Percentiles rank a stretch among this genome's conserved stretches.
Evolutionary conservation across 805 yeast species (phyloP).

Genomic region (Ogataea paraovalis): DNA sequence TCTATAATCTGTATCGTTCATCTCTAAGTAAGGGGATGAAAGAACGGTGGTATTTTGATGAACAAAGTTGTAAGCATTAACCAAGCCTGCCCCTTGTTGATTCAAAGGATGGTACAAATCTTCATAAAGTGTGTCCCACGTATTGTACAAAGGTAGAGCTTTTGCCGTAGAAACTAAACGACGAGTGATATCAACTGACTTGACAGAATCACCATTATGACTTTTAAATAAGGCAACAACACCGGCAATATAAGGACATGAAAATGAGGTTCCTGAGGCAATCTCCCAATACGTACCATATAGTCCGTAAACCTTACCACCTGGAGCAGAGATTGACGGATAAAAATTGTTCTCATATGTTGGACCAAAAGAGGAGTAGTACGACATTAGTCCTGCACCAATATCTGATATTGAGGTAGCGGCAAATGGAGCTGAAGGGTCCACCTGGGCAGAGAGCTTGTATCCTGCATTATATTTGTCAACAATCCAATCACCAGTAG

Average conservation of each 20-base stretch:
- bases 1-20: slow-evolving; percentile 14
- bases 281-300: too few relatives aligned
- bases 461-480: slow-evolving; percentile 2
- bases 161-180: neutral
- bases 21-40: slow-evolving; percentile 8
- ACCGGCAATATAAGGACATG: too few relatives aligned
- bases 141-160: neutral
- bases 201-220: neutral
- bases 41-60: slow-evolving; percentile 9
- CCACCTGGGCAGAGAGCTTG: neutral
- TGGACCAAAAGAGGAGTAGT: slow-evolving; percentile 20
- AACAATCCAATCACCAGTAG: slow-evolving; percentile 7
- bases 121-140: neutral
- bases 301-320: too few relatives aligned
- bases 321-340: slow-evolving; percentile 16
- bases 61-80: slow-evolving; percentile 13
- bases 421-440: neutral
- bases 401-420: neutral
- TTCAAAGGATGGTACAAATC: slow-evolving; percentile 9
- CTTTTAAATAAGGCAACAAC: neutral
- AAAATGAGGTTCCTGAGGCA: too few relatives aligned
- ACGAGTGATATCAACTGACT: neutral
- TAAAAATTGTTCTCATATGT: slow-evolving; percentile 17
- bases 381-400: slow-evolving; percentile 13
- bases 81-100: slow-evolving; percentile 20